phyloP scores from a whole-genome alignment of 345 rosid genomes.

The Citrus mangshanensis region DNA sequence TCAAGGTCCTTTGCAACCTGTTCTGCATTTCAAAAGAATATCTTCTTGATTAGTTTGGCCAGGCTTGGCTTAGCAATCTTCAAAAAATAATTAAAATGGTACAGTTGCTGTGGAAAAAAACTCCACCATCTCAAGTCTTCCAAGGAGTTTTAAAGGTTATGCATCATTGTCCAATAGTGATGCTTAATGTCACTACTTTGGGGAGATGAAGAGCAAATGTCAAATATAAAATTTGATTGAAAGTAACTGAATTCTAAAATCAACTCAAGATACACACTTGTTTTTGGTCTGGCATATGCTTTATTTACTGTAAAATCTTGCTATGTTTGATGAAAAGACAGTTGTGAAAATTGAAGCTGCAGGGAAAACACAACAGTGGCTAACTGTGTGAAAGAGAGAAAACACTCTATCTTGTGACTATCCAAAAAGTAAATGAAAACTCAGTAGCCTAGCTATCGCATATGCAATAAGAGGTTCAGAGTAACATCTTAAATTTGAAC shows the following conservation, averaged over 20 bases:
- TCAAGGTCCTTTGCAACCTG: constrained; percentile 77
- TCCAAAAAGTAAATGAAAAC: background rate
- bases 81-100: background rate
- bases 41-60: constrained; percentile 8
- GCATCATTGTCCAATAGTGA: background rate
- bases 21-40: constrained; percentile 45
- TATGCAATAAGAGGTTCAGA: background rate
- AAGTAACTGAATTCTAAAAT: background rate
- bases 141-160: background rate
- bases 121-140: no score
- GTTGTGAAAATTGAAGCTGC: background rate
- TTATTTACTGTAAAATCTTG: background rate
- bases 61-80: background rate
- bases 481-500: background rate
- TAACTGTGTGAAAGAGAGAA: background rate
- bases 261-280: background rate
- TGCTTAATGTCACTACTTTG: background rate
- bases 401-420: background rate
- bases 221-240: background rate
- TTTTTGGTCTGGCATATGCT: background rate
- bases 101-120: background rate
- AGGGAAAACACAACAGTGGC: background rate
- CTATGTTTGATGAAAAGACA: background rate
- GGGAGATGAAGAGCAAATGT: background rate
- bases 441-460: background rate